phyloP scores from a whole-genome alignment of 2,329 filamentous ascomycete genomes.

The Periconia sp. region DNA sequence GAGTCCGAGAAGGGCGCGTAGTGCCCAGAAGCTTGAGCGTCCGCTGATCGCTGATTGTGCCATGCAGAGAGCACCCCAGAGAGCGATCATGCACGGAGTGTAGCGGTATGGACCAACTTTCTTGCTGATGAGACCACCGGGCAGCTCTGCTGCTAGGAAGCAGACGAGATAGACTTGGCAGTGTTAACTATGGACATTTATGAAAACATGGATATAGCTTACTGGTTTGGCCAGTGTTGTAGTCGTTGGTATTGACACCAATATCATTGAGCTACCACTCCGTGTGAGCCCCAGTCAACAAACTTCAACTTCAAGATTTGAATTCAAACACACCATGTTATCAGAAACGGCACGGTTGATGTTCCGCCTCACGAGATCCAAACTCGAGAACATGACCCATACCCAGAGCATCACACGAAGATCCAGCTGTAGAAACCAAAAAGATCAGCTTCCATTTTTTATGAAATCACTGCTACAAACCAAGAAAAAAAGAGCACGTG shows the following conservation, averaged over 20 bases:
- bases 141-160: constrained; percentile 65
- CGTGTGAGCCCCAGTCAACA: too few species aligned
- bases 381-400: constrained; percentile 57
- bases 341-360: constrained; percentile 27
- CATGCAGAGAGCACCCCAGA: too few species aligned
- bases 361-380: constrained; percentile 53
- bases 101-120: constrained; percentile 46
- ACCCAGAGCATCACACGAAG: constrained; percentile 53
- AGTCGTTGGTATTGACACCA: too few species aligned
- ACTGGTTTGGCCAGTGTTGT: too few species aligned
- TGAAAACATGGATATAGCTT: too few species aligned
- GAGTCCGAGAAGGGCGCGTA: constrained; percentile 55
- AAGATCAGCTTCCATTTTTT: not conserved
- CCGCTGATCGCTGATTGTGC: constrained; percentile 13
- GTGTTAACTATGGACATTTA: too few species aligned
- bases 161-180: constrained; percentile 79
- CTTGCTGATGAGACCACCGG: constrained; percentile 48
- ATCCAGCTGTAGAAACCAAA: constrained; percentile 44
- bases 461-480: too few species aligned
- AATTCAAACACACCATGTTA: constrained; percentile 13
- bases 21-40: constrained; percentile 10
- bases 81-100: too few species aligned
- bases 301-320: too few species aligned
- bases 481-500: not conserved
- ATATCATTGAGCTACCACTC: too few species aligned